Base-by-base conservation (phyloP, 179 eudicot species). In the Carnegiea gigantea region DNA sequence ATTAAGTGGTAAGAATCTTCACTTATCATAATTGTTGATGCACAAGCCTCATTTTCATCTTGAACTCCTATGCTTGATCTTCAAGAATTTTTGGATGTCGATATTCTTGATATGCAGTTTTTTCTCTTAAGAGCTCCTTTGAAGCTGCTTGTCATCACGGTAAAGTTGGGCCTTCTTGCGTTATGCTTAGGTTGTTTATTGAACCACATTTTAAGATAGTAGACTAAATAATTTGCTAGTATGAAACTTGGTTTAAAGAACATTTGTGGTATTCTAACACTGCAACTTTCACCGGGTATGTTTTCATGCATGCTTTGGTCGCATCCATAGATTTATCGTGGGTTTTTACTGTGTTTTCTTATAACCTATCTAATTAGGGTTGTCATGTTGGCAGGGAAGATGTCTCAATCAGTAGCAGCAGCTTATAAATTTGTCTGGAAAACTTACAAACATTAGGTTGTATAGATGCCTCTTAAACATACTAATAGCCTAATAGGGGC, bases 1-100 rank as follows among this genome's bases (percentile, higher is more conserved):
- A 38, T 70, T 70, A 67, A 73, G 77, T 57, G 92, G 91, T 91
- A 90, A 79, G 86, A 70, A 76, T 70, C 60, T 78, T 70, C 33
- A n/a, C 73, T 30, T 14, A 30, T 24, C 6, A 5, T 60, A 24
- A 60, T 60, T 21, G 24, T 60, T 60, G 65, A 17, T 65, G 71
- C 71, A 65, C 71, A 65, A 65, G 38, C 71, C 71, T 65, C 38
- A 38, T 26, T 65, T 24, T 54, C 14, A 6, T 54, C 21, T 17
- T 54, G 60, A 54, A n/a, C n/a, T 54, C 28, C 57, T 51, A 5
- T 51, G 57, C 57, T 62, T 62, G 20, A 6, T 62, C 26, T 62
- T 6, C 11, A 12, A 65, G 38, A 65, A 24, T 4, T n/a, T 65
- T 65, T n/a, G 10, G 17, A 15, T 24, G 30, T 65, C 17, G 38